Evolutionary conservation across 208 protist species (phyloP), one percentile per base, ranked within the genome.

Genomic region (Crithidia mellificae): DNA sequence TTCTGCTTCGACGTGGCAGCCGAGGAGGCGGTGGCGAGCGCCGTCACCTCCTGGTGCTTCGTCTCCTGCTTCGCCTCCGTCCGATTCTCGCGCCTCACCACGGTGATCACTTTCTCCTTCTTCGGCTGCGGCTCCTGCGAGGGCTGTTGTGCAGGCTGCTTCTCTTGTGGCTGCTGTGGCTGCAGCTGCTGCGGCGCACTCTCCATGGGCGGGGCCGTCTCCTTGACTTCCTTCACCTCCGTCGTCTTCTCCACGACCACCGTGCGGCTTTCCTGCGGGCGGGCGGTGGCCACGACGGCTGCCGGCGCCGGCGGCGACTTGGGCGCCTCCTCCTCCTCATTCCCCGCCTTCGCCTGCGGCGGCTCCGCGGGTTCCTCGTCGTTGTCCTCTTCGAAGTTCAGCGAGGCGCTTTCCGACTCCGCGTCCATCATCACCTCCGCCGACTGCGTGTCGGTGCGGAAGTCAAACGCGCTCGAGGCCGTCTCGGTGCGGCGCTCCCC

Each of bases 371-470:
- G 15, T 4, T n/a, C 17, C 15, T 46, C 46, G 7, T 56, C 52
- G 14, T 41, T 30, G 17, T 65, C 47, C 32, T 20, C 47, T 20
- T 39, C 32, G n/a, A 65, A 55, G 59, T 34, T 55, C 8, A 55
- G 22, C 46, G 34, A 55, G 15, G 29, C 8, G 59, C 30, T 55
- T 22, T 39, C 30, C 7, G 17, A 22, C 2, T 29, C 34, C 9
- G 32, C 30, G 30, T 30, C 46, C 24, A 27, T 22, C 59, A 34
- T 9, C 46, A 55, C 47, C 59, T 55, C 47, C 0, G 59, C 29
- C 17, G 59, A 65, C 46, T 53, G 47, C 46, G 59, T 55, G 59
- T 65, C 59, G 46, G 59, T 65, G 47, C 47, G 59, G 22, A 44
- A 49, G 15, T 65, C 59, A 27, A 65, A 34, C 14, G 4, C 59